These are phyloP conservation scores for Trametes pubescens DNA, from an alignment of 1,284 basidiomycete species.

Conservation along the genomic window DNA sequence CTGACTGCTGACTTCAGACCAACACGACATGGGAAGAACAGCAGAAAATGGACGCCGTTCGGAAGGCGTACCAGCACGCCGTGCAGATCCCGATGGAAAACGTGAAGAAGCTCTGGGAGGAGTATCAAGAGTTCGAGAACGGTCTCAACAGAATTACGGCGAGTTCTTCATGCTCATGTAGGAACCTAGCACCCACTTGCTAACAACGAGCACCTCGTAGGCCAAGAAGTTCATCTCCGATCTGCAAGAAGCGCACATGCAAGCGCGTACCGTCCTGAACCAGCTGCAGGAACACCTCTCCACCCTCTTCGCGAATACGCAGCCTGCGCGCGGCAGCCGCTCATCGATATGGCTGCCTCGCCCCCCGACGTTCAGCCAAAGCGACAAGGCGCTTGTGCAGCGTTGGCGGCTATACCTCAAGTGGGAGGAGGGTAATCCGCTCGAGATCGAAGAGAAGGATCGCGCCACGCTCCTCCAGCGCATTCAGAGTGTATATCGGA, in stretches of 20 bases:
- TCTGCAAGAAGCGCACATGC: conserved; percentile 89
- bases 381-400: conserved; percentile 79
- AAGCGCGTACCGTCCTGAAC: conserved; percentile 88
- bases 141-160: conserved; percentile 90
- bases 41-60: conserved; percentile 93
- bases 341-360: conserved; percentile 72
- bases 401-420: conserved; percentile 94
- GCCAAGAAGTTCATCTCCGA: conserved; percentile 95
- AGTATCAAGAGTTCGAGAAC: conserved; percentile 94
- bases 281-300: conserved; percentile 82
- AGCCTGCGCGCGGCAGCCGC: conserved; percentile 48
- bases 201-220: conserved; percentile 41
- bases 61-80: conserved; percentile 93
- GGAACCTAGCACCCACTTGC: not conserved
- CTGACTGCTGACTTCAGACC: conserved; percentile 21
- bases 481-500: conserved; percentile 86
- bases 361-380: conserved; percentile 75
- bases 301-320: conserved; percentile 65
- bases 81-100: conserved; percentile 95
- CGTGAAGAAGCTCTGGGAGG: conserved; percentile 94
- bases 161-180: conserved; percentile 14
- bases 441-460: conserved; percentile 92
- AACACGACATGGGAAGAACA: conserved; percentile 92
- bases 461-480: conserved; percentile 70
- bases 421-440: conserved; percentile 96